These are phyloP conservation scores for Lentinula sp. DNA, from an alignment of 768 basidiomycete genomes.

Conservation along the genomic window DNA sequence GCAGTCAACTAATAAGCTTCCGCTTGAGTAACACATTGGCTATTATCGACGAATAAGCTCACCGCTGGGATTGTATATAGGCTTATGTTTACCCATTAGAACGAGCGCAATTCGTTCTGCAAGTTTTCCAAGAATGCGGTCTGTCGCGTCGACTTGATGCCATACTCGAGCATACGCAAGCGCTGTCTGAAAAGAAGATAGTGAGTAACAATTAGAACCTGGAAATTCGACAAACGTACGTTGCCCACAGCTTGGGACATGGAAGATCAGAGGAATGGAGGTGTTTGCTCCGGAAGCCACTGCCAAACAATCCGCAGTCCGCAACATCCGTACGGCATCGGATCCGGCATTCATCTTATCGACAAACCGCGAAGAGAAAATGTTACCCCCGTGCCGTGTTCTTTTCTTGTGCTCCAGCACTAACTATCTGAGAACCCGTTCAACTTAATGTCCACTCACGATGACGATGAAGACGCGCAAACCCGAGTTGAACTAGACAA, in stretches of 20 bases:
- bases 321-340: constrained; percentile 1
- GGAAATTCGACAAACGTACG: constrained; percentile 35
- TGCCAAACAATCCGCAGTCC: neutral
- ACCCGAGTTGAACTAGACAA: neutral
- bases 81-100: constrained; percentile 99
- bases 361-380: neutral
- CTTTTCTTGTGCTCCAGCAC: neutral
- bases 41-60: constrained; percentile 18
- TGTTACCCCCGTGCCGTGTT: neutral
- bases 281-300: neutral
- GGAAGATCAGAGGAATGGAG: neutral
- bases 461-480: neutral
- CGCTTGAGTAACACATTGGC: neutral
- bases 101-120: constrained; percentile 92
- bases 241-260: constrained; percentile 86
- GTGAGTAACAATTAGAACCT: neutral
- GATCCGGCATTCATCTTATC: neutral
- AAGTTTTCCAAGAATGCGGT: constrained; percentile 89
- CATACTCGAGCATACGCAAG: constrained; percentile 93
- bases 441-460: neutral
- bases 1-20: constrained; percentile 65
- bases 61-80: constrained; percentile 92
- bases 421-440: neutral
- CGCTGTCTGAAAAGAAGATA: constrained; percentile 56
- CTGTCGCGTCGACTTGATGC: constrained; percentile 91